Base-by-base conservation (phyloP, 192 early-diverging fungal species). In the Backusella sp. region DNA sequence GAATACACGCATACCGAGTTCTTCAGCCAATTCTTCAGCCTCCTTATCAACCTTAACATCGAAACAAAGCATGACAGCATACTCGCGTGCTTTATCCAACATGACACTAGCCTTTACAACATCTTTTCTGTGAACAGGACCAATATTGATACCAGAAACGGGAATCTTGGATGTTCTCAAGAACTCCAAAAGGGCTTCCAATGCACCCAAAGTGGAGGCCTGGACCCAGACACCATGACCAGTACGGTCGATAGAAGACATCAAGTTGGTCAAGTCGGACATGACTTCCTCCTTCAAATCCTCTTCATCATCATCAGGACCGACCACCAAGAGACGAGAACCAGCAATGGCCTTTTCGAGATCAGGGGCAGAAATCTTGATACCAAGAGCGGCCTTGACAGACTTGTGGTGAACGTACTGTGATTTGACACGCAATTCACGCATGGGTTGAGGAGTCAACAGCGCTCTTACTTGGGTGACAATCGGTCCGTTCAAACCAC, bases 361-460 rank as follows among this genome's bases (percentile, higher is more conserved):
- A 76, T 92, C 95, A 28, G 95, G 95, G 0, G 98, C 98, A 59
- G 90, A 81, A 81, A 99, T 97, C 87, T 98, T 99, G 72, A 99
- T 87, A 83, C 98, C 98, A 79, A 97, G 85, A 15, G 98, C 94
- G 19, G 98, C 98, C 88, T 97, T 98, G 80, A 99, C 93, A 68
- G 88, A 84, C 84, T 98, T 98, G 89, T 98, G 94, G 78, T 99
- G 97, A 36, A 97, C 87, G 76, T 99, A 99, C 15, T 90, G 89
- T 2, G 96, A 97, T 84, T 99, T 99, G 81, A 99, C 89, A 77
- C 98, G 95, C 70, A 99, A 83, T 88, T 99, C 98, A 37, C 93
- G 88, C 90, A 99, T 89, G 7, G 98, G 98, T 84, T 99, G 97
- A n/a, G 98, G 98, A n/a, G 98, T 99, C 72, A 98, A 83, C 74